Conservation (phyloP, 2,329 filamentous ascomycete species). For the Clarireedia sp. region DNA sequence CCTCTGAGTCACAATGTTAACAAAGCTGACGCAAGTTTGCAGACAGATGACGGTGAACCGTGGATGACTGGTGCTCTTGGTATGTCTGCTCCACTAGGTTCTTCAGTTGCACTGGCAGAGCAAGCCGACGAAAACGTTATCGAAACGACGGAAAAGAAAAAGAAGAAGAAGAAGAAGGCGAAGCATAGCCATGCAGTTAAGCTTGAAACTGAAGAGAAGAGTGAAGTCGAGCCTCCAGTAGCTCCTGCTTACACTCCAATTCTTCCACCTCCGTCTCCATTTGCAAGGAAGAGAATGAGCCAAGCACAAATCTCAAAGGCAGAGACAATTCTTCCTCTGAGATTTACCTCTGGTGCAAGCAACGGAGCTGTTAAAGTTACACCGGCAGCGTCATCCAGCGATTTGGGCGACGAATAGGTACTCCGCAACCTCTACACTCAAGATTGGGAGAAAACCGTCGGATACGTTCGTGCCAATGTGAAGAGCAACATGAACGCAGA, state of each 20-base stretch:
- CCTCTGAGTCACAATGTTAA: too few relatives aligned
- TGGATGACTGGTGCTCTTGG: too few relatives aligned
- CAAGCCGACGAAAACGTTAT: too few relatives aligned
- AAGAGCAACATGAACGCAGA: slow-evolving; percentile 8
- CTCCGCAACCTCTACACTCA: background rate
- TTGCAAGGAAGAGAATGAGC: background rate
- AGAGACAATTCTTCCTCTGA: background rate
- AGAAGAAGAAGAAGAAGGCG: too few relatives aligned
- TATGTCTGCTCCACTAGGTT: too few relatives aligned
- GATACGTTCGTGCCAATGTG: slow-evolving; percentile 12
- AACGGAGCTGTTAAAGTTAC: background rate
- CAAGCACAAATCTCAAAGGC: background rate
- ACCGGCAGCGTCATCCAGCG: too few relatives aligned
- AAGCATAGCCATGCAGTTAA: background rate
- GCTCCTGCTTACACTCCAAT: background rate
- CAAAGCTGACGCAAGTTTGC: too few relatives aligned
- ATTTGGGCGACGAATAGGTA: background rate
- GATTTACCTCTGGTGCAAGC: too few relatives aligned
- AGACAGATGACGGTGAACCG: too few relatives aligned
- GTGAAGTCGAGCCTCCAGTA: background rate
- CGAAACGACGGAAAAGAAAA: too few relatives aligned
- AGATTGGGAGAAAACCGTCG: slow-evolving; percentile 18
- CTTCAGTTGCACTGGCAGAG: too few relatives aligned
- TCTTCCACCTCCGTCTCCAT: background rate
- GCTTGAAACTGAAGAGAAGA: background rate